A percentile compares a stretch with the other conserved stretches of the same genome.
Evolutionary conservation across 2,329 filamentous ascomycete genomes (phyloP).

Genomic region (Botrytis fabae): DNA sequence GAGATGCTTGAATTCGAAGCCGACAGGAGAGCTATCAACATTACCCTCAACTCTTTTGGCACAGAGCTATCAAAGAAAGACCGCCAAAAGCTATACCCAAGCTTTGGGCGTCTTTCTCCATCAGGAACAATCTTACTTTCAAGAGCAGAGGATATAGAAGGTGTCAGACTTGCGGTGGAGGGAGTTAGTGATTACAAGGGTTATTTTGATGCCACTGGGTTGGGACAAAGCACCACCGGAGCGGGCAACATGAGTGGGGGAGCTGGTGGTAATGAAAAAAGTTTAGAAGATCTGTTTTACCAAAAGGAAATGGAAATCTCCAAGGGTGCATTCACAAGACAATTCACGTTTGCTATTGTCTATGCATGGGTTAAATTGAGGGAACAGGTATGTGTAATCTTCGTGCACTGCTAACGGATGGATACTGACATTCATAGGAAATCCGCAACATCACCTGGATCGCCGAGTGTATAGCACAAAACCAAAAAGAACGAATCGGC

Average conservation of each 20-base stretch:
- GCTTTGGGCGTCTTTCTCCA: conserved; percentile 86
- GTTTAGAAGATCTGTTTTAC: conserved; percentile 96
- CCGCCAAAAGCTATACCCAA: conserved; percentile 93
- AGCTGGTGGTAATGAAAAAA: conserved; percentile 77
- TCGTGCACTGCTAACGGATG: not conserved
- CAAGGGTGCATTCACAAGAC: conserved; percentile 90
- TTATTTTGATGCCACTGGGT: conserved; percentile 90
- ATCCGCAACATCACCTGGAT: conserved; percentile 99
- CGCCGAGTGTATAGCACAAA: conserved; percentile 98
- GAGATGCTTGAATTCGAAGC: conserved; percentile 97
- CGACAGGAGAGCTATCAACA: conserved; percentile 95
- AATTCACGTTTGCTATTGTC: conserved; percentile 92
- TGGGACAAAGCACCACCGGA: conserved; percentile 71
- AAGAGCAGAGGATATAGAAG: conserved; percentile 90
- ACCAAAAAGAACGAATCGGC: conserved; percentile 97
- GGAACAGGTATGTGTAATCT: conserved; percentile 73
- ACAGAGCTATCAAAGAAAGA: conserved; percentile 93
- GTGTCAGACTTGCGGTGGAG: conserved; percentile 89
- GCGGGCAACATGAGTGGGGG: conserved; percentile 83
- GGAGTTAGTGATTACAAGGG: conserved; percentile 90
- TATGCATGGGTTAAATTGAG: conserved; percentile 97
- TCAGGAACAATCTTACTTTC: conserved; percentile 95
- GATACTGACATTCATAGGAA: conserved; percentile 63
- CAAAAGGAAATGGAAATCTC: conserved; percentile 99
- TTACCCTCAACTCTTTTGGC: conserved; percentile 97